These are phyloP conservation scores for Striga asiatica DNA, from an alignment of 257 asterid genomes.

Conservation along the genomic window DNA sequence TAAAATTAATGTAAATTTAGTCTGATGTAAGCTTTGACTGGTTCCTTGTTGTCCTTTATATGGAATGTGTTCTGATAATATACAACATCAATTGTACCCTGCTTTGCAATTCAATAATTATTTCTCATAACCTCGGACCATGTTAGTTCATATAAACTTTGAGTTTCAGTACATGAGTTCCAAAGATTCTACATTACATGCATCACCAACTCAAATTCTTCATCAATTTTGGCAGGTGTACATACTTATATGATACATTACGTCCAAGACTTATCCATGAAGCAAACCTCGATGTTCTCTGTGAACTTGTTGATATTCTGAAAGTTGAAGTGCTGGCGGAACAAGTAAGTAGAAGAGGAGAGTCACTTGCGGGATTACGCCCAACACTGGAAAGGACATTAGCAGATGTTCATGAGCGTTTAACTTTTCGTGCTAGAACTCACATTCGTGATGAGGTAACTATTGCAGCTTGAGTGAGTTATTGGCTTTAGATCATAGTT, in stretches of 20 bases:
- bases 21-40: not conserved
- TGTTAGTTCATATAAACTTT: not conserved
- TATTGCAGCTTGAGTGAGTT: conserved; percentile 11
- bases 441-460: conserved; percentile 89
- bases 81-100: conserved; percentile 5
- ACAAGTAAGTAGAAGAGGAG: conserved; percentile 78
- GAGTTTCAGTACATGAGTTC: not conserved
- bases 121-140: not conserved
- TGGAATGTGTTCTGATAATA: conserved; percentile 3
- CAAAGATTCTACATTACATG: conserved; percentile 12
- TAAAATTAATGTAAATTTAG: conserved; percentile 7
- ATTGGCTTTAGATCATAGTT: conserved; percentile 6
- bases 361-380: conserved; percentile 77
- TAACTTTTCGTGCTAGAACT: conserved; percentile 94
- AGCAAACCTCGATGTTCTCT: conserved; percentile 88
- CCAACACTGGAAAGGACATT: conserved; percentile 88
- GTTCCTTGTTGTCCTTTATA: not conserved
- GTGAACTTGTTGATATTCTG: conserved; percentile 91
- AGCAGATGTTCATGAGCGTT: conserved; percentile 94
- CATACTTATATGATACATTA: conserved; percentile 81
- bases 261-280: conserved; percentile 96
- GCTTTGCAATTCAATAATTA: conserved; percentile 4
- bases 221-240: conserved; percentile 57
- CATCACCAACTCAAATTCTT: conserved; percentile 12
- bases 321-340: conserved; percentile 94